Base-by-base conservation (phyloP, 371 early-diverging fungal species). In the Dichotomocladium elegans region DNA sequence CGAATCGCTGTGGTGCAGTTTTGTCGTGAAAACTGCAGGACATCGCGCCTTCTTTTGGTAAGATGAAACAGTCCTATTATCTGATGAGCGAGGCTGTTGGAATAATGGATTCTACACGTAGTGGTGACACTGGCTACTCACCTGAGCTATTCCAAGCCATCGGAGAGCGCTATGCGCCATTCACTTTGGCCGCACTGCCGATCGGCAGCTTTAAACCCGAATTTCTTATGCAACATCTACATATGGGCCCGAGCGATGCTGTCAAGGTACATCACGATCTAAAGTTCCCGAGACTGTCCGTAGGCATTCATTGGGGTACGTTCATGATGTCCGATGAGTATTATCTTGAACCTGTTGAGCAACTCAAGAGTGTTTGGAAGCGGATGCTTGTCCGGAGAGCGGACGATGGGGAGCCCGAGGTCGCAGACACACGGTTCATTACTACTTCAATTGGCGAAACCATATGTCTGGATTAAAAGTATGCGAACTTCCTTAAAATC, bases 261-360 rank as follows among this genome's bases (percentile, higher is more conserved):
- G 58, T 72, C 14, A 51, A 67, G 26, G 80, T 76, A 2, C 85
- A 85, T 57, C 27, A 58, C 12, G 81, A 80, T 51, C 63, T 82
- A 29, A 53, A 68, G 12, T 62, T 58, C 14, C 67, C 68, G 5
- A 55, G 54, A 17, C 19, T 77, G 42, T 74, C 80, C 0, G 54
- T 85, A 12, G 82, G 85, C 15, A 79, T 85, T 22, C 82, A 82
- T 57, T 85, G 82, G 82, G 70, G 77, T 9, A 77, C 77, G 1
- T 77, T 77, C 25, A 61, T 65, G 62, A 76, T 91, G 76, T 85
- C 88, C 11, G 80, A 80, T 53, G 90, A 90, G 61, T 74, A 79
- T 49, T 79, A 82, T 51, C 51, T 80, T 51, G 87, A 85, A 40
- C 89, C 90, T 35, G 82, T 82, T 5, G 43, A 62, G 26, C 54